Evolutionary conservation across 306 rosid genomes (phyloP).

Genomic region (Carpinus fangiana): DNA sequence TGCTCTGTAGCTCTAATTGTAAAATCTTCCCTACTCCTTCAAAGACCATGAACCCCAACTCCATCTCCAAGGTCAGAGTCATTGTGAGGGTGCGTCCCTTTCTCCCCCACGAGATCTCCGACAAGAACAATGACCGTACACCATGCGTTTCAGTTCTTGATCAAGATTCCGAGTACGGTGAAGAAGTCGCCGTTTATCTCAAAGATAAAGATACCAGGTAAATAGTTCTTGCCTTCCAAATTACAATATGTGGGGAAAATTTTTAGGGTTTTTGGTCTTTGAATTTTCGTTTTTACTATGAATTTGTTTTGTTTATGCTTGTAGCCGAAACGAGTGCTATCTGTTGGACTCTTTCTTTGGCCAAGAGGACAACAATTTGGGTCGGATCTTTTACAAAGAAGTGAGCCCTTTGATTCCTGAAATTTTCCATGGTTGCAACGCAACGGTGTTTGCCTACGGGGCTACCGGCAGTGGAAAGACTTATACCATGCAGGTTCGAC

Average conservation of each 20-base stretch:
- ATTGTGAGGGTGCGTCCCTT: constrained; percentile 86
- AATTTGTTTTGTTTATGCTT: not conserved
- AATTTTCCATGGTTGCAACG: constrained; percentile 70
- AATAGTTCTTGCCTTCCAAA: not conserved
- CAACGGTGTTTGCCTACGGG: constrained; percentile 91
- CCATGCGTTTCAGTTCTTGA: constrained; percentile 62
- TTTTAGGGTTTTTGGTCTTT: not conserved
- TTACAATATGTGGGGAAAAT: not conserved
- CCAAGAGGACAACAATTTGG: constrained; percentile 68
- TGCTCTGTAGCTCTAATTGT: constrained; percentile 8
- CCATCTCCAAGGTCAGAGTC: constrained; percentile 72
- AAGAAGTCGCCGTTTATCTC: constrained; percentile 65
- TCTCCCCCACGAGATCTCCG: constrained; percentile 52
- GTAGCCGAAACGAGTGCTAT: constrained; percentile 83
- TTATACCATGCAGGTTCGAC: constrained; percentile 85
- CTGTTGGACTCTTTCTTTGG: constrained; percentile 75
- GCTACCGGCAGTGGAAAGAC: constrained; percentile 99
- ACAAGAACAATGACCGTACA: constrained; percentile 23
- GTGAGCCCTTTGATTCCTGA: constrained; percentile 73
- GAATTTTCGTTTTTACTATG: not conserved
- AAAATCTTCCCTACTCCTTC: constrained; percentile 34
- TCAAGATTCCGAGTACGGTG: constrained; percentile 28
- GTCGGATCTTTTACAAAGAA: constrained; percentile 66
- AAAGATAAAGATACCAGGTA: constrained; percentile 82
- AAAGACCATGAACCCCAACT: constrained; percentile 28